These are phyloP conservation scores for Acanthamoeba healyi DNA, from an alignment of 208 protist species.

Conservation along the genomic window DNA sequence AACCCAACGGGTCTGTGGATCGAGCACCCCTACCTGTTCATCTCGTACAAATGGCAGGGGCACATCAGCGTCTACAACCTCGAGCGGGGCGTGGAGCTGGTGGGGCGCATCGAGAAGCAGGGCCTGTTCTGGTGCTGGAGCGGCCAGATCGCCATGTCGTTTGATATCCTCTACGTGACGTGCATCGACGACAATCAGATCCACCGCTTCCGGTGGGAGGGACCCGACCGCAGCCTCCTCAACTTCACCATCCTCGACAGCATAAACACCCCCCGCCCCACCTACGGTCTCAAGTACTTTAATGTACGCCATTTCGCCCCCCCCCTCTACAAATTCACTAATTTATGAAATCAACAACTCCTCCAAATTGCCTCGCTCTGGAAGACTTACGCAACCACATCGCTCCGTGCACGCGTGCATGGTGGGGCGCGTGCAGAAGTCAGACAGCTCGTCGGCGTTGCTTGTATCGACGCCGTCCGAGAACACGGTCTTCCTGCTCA, in stretches of 20 bases:
- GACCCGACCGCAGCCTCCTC: not conserved
- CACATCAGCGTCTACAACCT: slow-evolving; percentile 27
- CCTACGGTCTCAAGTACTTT: slow-evolving; percentile 29
- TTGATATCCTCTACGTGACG: not conserved
- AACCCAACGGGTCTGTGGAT: slow-evolving; percentile 29
- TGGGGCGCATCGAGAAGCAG: not conserved
- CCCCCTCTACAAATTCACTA: not conserved
- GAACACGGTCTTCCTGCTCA: slow-evolving; percentile 7
- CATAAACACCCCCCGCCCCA: not conserved
- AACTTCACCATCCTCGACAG: slow-evolving; percentile 25
- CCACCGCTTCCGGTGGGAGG: slow-evolving; percentile 11
- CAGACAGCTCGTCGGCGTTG: not conserved
- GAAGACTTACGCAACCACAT: too few relatives aligned
- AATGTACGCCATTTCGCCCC: not conserved
- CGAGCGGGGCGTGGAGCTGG: not conserved
- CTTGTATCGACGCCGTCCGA: not conserved
- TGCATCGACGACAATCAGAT: slow-evolving; percentile 22
- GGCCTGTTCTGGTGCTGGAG: slow-evolving; percentile 21
- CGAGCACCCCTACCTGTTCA: slow-evolving; percentile 37
- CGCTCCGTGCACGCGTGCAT: not conserved
- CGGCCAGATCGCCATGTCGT: not conserved
- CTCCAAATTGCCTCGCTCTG: too few relatives aligned
- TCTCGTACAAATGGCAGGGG: slow-evolving; percentile 27
- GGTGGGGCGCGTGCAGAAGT: not conserved
- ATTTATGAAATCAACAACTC: too few relatives aligned